phyloP scores from a whole-genome alignment of 1,139 yeast genomes.

The Petasospora fabianii region DNA sequence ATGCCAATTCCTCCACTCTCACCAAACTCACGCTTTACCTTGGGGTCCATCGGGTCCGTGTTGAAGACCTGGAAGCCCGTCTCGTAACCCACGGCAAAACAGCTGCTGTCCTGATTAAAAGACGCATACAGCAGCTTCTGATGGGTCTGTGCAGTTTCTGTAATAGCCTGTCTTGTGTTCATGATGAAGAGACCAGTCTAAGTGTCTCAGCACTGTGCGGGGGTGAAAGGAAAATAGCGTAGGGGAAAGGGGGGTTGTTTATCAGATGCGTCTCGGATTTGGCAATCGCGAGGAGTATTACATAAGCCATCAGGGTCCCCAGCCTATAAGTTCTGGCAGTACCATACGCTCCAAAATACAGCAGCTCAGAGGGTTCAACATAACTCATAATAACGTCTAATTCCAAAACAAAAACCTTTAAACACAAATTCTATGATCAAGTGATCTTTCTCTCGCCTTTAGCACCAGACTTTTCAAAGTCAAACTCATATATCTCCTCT shows the following conservation, averaged over 20 bases:
- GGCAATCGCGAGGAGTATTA: no score
- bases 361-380: no score
- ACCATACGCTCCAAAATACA: no score
- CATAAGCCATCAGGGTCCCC: no score
- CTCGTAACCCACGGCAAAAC: slow-evolving; percentile 83
- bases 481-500: slow-evolving; percentile 2
- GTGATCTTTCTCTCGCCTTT: slow-evolving; percentile 10
- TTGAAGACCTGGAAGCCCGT: slow-evolving; percentile 84
- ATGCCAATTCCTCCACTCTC: slow-evolving; percentile 60
- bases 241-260: no score
- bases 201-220: no score
- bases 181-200: no score
- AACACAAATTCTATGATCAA: neutral
- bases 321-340: no score
- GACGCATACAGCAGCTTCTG: slow-evolving; percentile 53
- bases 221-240: no score
- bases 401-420: neutral
- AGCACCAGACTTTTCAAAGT: slow-evolving; percentile 1
- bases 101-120: slow-evolving; percentile 88
- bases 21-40: slow-evolving; percentile 62
- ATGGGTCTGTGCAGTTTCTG: slow-evolving; percentile 4
- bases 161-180: slow-evolving; percentile 22
- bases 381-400: neutral
- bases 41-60: slow-evolving; percentile 78
- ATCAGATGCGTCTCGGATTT: no score